phyloP scores from a whole-genome alignment of 1,284 basidiomycete species.

The Ustilago xerochloae region DNA sequence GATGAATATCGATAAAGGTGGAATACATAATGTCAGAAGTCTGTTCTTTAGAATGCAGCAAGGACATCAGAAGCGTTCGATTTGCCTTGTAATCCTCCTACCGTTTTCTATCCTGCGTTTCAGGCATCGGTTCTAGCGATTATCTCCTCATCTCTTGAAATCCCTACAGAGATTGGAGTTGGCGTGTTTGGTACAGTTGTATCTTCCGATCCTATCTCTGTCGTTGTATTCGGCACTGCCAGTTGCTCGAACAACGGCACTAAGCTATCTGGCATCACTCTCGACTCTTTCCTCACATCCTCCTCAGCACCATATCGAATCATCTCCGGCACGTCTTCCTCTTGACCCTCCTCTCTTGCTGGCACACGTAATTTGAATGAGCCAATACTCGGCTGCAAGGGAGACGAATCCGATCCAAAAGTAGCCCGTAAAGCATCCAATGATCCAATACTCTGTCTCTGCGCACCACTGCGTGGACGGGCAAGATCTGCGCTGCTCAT shows the following conservation, averaged over 20 bases:
- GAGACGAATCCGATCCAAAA: background rate
- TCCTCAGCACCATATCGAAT: slow-evolving; percentile 5
- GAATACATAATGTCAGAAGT: too few species aligned
- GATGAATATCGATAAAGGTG: too few species aligned
- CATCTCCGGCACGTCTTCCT: slow-evolving; percentile 10
- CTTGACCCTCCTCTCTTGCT: background rate
- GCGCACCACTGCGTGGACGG: background rate
- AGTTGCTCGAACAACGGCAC: background rate
- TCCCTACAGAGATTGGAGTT: background rate
- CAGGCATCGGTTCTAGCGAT: too few species aligned
- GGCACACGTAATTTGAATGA: background rate
- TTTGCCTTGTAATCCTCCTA: too few species aligned
- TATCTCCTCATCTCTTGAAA: background rate
- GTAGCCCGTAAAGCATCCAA: slow-evolving; percentile 12
- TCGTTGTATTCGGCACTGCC: background rate
- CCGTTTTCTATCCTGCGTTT: too few species aligned
- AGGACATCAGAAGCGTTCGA: too few species aligned
- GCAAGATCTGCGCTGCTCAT: background rate
- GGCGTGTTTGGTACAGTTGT: background rate
- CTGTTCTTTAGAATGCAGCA: too few species aligned
- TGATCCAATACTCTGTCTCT: slow-evolving; percentile 13
- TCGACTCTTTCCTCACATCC: too few species aligned
- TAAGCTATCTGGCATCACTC: too few species aligned
- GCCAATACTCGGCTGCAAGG: background rate
- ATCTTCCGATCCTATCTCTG: background rate